Base-by-base conservation (phyloP, 1,284 basidiomycete genomes). In the Leccinum ponderosum region DNA sequence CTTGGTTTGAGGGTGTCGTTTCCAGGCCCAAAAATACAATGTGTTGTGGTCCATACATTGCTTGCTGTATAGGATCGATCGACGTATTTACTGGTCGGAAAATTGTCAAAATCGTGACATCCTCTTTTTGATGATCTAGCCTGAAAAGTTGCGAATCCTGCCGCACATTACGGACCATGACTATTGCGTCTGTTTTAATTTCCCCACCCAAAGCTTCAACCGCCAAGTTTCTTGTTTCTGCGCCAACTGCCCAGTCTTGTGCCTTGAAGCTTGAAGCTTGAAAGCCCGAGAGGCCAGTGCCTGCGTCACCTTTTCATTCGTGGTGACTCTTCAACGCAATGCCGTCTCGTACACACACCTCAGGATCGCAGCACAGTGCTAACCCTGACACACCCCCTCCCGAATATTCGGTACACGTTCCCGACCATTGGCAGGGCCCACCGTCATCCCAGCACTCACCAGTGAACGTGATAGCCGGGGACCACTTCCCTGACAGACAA, bases 331-430 rank as follows among this genome's bases (percentile, higher is more conserved):
- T 31, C 37, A 17, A 22, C 25, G 47, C 53, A 31, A 69, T 71
- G 65, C 60, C 60, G 52, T 65, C 61, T 17, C 54, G 61, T 17
- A 56, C 48, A 57, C 65, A 57, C 9, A 47, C 62, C 25, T 47
- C 59, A 15, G 71, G 55, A 31, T 55, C 63, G 35, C 69, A 64
- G 37, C 66, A 58, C 29, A 62, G 59, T 20, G 55, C 56, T 44
- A 76, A 73, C 56, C 65, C 69, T 4, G 74, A 75, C 35, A 62
- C 69, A 1, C 73, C 68, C 15, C 71, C 71, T 60, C 73, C 69
- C 25, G 71, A 68, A 48, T 72, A 74, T 31, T 74, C 72, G 17
- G 55, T 72, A 27, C 62, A 69, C 51, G 57, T 64, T 35, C 64
- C 62, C 39, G 56, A 59, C 29, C 59, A 60, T 20, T 47, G 44